These are phyloP conservation scores for Globisporangium nagaii DNA, from an alignment of 352 stramenopile species.

Conservation along the genomic window DNA sequence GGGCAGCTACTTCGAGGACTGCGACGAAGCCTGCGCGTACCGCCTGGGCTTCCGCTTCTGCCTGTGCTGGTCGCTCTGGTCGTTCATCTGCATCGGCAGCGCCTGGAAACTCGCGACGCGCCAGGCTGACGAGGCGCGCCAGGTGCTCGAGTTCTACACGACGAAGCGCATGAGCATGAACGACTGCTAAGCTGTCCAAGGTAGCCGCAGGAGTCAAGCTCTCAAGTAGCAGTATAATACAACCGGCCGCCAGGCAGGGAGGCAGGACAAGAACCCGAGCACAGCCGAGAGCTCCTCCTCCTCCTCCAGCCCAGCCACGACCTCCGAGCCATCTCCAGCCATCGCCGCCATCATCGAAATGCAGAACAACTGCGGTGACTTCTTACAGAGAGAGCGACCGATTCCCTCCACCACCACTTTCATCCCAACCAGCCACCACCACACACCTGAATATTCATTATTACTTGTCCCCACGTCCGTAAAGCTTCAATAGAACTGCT, in stretches of 20 bases:
- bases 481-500: constrained; percentile 6
- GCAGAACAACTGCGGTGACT: constrained; percentile 2
- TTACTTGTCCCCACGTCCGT: constrained; percentile 1
- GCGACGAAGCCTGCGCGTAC: constrained; percentile 79
- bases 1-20: constrained; percentile 64
- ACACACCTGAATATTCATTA: constrained; percentile 5
- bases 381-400: no score
- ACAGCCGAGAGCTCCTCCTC: no score
- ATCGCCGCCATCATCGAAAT: constrained; percentile 1
- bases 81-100: constrained; percentile 61
- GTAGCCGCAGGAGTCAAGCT: not conserved
- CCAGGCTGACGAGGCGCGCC: constrained; percentile 43
- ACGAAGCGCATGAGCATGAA: constrained; percentile 11
- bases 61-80: constrained; percentile 78
- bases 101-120: constrained; percentile 50
- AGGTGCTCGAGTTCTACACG: constrained; percentile 55
- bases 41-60: constrained; percentile 78
- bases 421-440: no score
- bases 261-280: no score
- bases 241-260: not conserved
- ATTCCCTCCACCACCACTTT: not conserved
- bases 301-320: not conserved
- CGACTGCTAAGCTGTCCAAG: constrained; percentile 3
- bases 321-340: not conserved
- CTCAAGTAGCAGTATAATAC: constrained; percentile 11